Evolutionary conservation across 441 rosid genomes (phyloP).

Genomic region (Metrosideros polymorpha): DNA sequence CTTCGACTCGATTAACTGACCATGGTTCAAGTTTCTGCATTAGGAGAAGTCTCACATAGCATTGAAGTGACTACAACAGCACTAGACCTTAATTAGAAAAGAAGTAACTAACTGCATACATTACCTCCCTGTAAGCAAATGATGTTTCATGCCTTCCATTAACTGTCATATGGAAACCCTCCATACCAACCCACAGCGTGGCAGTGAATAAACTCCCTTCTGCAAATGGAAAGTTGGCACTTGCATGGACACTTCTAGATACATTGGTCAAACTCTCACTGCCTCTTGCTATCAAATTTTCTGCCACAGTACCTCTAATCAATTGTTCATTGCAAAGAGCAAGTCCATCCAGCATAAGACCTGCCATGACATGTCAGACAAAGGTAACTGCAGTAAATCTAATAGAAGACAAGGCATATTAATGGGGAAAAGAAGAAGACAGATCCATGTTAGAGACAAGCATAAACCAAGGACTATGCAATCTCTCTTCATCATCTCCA

Average conservation of each 20-base stretch:
- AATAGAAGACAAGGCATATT: neutral
- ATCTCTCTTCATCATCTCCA: neutral
- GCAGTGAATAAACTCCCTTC: constrained; percentile 70
- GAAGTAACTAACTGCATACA: neutral
- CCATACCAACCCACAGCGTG: constrained; percentile 68
- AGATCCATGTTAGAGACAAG: neutral
- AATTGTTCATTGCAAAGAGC: constrained; percentile 68
- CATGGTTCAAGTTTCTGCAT: constrained; percentile 83
- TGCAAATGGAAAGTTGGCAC: constrained; percentile 62
- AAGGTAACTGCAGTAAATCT: neutral
- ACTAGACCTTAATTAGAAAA: neutral
- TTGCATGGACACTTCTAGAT: constrained; percentile 32
- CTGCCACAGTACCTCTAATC: constrained; percentile 34
- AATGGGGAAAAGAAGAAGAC: neutral
- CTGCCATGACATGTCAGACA: constrained; percentile 11
- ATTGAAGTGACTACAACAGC: neutral
- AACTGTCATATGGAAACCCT: constrained; percentile 87
- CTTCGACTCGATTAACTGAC: constrained; percentile 52
- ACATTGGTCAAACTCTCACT: constrained; percentile 20
- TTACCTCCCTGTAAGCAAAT: constrained; percentile 74
- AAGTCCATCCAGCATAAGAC: constrained; percentile 66
- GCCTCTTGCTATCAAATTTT: constrained; percentile 26
- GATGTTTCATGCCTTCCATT: constrained; percentile 89
- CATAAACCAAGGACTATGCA: neutral
- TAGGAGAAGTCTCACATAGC: neutral